Percentiles rank a stretch among this genome's conserved stretches.
phyloP scores from a whole-genome alignment of 1,284 basidiomycete species.

The Cryptococcus sp. region DNA sequence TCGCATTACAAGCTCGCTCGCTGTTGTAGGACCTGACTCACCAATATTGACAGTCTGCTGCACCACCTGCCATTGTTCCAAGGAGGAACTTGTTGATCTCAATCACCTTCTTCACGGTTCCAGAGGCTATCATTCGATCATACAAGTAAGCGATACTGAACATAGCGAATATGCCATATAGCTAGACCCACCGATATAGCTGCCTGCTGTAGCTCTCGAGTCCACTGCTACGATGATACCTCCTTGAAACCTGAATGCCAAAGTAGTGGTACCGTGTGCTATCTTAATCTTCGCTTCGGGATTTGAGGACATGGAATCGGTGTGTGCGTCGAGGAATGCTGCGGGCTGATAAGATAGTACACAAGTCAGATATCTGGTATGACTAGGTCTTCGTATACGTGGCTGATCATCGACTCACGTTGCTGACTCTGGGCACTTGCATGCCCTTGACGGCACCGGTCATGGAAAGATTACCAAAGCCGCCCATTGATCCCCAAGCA shows the following conservation, averaged over 20 bases:
- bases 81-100: slow-evolving; percentile 99
- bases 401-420: slow-evolving; percentile 38
- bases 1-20: too few relatives aligned
- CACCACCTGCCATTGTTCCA: slow-evolving; percentile 99
- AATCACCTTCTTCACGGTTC: slow-evolving; percentile 98
- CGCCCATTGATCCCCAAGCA: slow-evolving; percentile 76
- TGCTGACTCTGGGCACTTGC: slow-evolving; percentile 47
- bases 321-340: slow-evolving; percentile 82
- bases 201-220: slow-evolving; percentile 93
- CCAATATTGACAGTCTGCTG: slow-evolving; percentile 63
- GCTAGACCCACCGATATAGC: slow-evolving; percentile 77
- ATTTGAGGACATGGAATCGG: slow-evolving; percentile 83
- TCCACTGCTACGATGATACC: slow-evolving; percentile 97
- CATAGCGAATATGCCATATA: background rate
- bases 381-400: background rate
- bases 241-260: slow-evolving; percentile 95
- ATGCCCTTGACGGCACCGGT: slow-evolving; percentile 46
- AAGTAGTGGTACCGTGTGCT: slow-evolving; percentile 96
- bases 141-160: too few relatives aligned
- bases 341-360: slow-evolving; percentile 63
- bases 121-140: slow-evolving; percentile 64
- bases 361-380: slow-evolving; percentile 1
- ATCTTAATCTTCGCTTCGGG: slow-evolving; percentile 96
- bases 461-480: slow-evolving; percentile 62
- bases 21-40: slow-evolving; percentile 45